phyloP scores from a whole-genome alignment of 208 protist species.

The Zelonia costaricensis region DNA sequence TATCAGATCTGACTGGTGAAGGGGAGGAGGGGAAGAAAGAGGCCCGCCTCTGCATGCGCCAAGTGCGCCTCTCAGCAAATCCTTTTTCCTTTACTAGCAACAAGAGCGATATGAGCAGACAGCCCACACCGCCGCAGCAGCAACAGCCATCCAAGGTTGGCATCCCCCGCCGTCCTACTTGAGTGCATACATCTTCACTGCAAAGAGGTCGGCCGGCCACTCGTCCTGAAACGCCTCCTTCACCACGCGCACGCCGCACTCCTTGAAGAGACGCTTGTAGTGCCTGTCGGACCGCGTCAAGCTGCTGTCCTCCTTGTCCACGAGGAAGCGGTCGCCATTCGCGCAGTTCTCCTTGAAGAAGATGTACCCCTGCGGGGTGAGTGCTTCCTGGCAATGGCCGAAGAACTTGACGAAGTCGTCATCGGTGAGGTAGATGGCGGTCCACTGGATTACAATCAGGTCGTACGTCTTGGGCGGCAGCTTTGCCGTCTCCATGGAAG shows the following conservation, averaged over 20 bases:
- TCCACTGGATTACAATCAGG: constrained; percentile 93
- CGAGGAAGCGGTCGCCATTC: constrained; percentile 54
- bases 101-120: too few relatives aligned
- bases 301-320: constrained; percentile 91
- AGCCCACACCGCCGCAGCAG: too few relatives aligned
- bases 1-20: too few relatives aligned
- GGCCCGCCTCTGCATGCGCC: too few relatives aligned
- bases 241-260: constrained; percentile 63
- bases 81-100: not conserved
- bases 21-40: too few relatives aligned
- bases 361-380: constrained; percentile 84
- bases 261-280: constrained; percentile 82
- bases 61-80: too few relatives aligned
- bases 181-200: constrained; percentile 92
- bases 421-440: constrained; percentile 93
- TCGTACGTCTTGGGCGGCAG: constrained; percentile 79
- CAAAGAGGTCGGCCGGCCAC: constrained; percentile 77
- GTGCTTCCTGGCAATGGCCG: constrained; percentile 59
- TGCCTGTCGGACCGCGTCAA: constrained; percentile 87
- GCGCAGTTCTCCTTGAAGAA: constrained; percentile 94
- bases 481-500: constrained; percentile 77
- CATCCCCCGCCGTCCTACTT: too few relatives aligned
- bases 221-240: constrained; percentile 68
- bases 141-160: too few relatives aligned
- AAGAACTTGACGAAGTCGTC: constrained; percentile 91